These are phyloP conservation scores for Sclerospora graminicola DNA, from an alignment of 352 stramenopile genomes.

Conservation along the genomic window DNA sequence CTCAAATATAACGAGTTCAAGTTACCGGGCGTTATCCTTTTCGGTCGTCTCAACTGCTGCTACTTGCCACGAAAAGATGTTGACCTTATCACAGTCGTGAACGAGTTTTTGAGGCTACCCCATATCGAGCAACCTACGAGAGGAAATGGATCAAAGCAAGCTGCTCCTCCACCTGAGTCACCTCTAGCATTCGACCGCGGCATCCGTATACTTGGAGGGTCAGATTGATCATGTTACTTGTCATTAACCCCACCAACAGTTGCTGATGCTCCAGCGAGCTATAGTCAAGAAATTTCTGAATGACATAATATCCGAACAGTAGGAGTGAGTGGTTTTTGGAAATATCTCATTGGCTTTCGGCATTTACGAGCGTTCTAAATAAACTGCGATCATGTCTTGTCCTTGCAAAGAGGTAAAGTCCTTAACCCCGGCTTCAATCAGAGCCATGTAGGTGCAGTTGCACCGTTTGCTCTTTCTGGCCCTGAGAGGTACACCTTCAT, in stretches of 20 bases:
- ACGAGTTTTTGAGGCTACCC: constrained; percentile 79
- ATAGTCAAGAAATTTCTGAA: constrained; percentile 97
- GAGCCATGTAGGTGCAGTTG: too few species aligned
- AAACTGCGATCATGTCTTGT: constrained; percentile 77
- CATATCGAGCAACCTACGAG: constrained; percentile 77
- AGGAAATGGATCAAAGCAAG: constrained; percentile 73
- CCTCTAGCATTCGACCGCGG: constrained; percentile 88
- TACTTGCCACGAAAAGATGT: constrained; percentile 71
- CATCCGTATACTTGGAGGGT: constrained; percentile 95
- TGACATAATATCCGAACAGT: constrained; percentile 98
- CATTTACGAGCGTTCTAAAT: constrained; percentile 85
- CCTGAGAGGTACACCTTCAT: too few species aligned
- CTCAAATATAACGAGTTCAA: constrained; percentile 78
- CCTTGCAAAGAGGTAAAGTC: constrained; percentile 77
- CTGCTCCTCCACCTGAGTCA: constrained; percentile 64
- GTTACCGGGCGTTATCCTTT: constrained; percentile 74
- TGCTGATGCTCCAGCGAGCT: constrained; percentile 83
- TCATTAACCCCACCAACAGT: constrained; percentile 78
- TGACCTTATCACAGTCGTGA: constrained; percentile 86
- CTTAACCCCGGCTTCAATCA: too few species aligned
- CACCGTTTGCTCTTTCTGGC: too few species aligned
- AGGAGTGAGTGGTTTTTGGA: constrained; percentile 57
- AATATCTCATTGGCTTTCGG: constrained; percentile 75
- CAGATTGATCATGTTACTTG: constrained; percentile 90
- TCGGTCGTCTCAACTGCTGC: constrained; percentile 60